Conservation (phyloP, 805 yeast genomes). For the Wickerhamiella bombiphila region DNA sequence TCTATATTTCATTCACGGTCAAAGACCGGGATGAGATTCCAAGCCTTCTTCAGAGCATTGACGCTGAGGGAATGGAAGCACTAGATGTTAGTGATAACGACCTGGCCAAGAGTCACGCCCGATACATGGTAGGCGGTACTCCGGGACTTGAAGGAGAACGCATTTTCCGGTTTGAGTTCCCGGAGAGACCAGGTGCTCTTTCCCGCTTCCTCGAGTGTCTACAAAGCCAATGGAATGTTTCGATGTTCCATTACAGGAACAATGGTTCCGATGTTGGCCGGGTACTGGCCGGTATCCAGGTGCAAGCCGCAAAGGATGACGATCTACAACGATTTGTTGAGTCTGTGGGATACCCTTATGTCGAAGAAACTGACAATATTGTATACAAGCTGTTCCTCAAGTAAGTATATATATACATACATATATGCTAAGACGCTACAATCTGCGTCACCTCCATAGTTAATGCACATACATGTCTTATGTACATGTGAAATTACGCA, state of each 20-base stretch:
- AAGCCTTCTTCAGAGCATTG: slow-evolving; percentile 45
- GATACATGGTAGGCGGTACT: slow-evolving; percentile 92
- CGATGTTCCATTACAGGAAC: slow-evolving; percentile 91
- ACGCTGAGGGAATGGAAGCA: slow-evolving; percentile 52
- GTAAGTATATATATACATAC: no score
- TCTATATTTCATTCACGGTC: slow-evolving; percentile 80
- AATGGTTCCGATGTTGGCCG: slow-evolving; percentile 93
- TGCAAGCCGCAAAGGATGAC: slow-evolving; percentile 54
- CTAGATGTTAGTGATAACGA: slow-evolving; percentile 83
- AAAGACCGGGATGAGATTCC: slow-evolving; percentile 57
- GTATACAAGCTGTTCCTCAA: slow-evolving; percentile 69
- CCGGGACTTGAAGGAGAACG: slow-evolving; percentile 60
- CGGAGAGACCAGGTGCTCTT: slow-evolving; percentile 94
- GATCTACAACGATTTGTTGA: slow-evolving; percentile 56
- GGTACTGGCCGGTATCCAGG: slow-evolving; percentile 76
- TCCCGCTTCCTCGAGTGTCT: slow-evolving; percentile 60
- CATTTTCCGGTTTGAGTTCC: slow-evolving; percentile 77
- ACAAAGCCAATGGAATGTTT: slow-evolving; percentile 74
- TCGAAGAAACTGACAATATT: slow-evolving; percentile 70
- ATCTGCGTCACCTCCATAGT: no score
- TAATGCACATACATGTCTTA: no score
- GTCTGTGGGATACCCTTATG: slow-evolving; percentile 58
- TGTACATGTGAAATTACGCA: no score
- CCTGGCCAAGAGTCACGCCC: slow-evolving; percentile 89
- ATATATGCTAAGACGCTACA: no score